phyloP scores from a whole-genome alignment of 1,284 basidiomycete species.

The Sporisorium sorghi region DNA sequence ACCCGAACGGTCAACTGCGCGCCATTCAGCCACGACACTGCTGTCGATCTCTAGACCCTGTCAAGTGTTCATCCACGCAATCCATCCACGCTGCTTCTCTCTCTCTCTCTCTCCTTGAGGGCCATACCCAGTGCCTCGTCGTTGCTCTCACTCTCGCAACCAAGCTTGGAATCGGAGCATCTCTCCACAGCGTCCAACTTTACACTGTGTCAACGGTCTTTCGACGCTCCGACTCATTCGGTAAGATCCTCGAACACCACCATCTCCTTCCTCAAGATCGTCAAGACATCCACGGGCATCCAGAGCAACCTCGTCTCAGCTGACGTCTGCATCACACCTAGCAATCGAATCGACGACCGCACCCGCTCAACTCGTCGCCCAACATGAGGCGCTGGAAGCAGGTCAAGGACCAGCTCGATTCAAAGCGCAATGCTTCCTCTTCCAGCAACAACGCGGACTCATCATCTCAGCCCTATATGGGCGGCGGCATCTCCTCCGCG shows the following conservation, averaged over 20 bases:
- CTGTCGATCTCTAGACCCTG: not conserved
- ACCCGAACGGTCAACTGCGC: not conserved
- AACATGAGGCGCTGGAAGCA: conserved; percentile 43
- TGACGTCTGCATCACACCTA: not conserved
- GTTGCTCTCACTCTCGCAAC: not conserved
- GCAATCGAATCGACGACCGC: not conserved
- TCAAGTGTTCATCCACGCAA: not conserved
- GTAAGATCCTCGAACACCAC: not conserved
- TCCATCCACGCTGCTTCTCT: not conserved
- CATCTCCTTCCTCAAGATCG: conserved; percentile 5
- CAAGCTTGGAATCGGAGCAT: not conserved
- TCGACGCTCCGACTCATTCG: not conserved
- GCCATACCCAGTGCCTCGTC: conserved; percentile 1
- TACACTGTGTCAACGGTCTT: not conserved
- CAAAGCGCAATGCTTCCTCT: conserved; percentile 37
- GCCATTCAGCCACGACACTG: not conserved
- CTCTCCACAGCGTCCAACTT: not conserved
- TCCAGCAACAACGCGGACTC: conserved; percentile 13
- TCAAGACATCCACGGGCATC: not conserved
- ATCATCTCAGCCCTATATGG: conserved; percentile 25
- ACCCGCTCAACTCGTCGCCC: not conserved
- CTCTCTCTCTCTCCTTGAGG: too few species aligned
- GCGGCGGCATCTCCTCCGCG: conserved; percentile 39
- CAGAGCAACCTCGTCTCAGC: not conserved
- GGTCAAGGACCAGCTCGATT: conserved; percentile 44